Evolutionary conservation across 805 yeast species (phyloP).

Genomic region (Pichia nanzhaoensis): DNA sequence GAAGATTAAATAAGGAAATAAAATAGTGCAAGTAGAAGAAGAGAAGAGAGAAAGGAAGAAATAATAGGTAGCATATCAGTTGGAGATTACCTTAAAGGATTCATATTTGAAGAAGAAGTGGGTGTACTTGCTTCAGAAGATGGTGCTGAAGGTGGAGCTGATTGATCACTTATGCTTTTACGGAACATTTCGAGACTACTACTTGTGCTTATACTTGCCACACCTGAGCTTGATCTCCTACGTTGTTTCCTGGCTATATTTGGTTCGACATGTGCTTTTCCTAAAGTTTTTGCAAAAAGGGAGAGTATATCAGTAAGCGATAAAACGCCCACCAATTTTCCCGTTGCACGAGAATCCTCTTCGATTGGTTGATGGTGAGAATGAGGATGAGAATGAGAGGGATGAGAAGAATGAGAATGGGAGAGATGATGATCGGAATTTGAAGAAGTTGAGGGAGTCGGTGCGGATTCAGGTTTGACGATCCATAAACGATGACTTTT

Average conservation of each 20-base stretch:
- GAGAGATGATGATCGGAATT: conserved; percentile 7
- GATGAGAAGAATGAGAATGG: conserved; percentile 6
- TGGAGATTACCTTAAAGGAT: background rate
- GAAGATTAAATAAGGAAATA: background rate
- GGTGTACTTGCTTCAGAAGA: background rate
- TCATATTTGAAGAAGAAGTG: background rate
- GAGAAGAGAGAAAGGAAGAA: too few relatives aligned
- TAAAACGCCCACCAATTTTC: conserved; percentile 84
- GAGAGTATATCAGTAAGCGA: conserved; percentile 87
- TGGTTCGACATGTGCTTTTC: conserved; percentile 70
- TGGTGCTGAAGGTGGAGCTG: background rate
- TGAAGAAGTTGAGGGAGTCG: conserved; percentile 12
- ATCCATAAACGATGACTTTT: conserved; percentile 87
- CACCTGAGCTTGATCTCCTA: conserved; percentile 48
- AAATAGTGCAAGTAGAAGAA: background rate
- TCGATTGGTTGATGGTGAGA: conserved; percentile 16
- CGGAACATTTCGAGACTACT: conserved; percentile 38
- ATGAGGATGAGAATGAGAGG: conserved; percentile 5
- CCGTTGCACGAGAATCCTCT: conserved; percentile 48
- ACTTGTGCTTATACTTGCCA: conserved; percentile 30
- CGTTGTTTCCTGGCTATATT: conserved; percentile 82
- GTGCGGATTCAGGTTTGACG: conserved; percentile 44
- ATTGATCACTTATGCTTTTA: conserved; percentile 29
- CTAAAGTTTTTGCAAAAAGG: conserved; percentile 67
- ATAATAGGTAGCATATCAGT: background rate